Evolutionary conservation across 2,329 filamentous ascomycete genomes (phyloP), one percentile per base, ranked within the genome.

Genomic region (Aspergillus fumigatus): DNA sequence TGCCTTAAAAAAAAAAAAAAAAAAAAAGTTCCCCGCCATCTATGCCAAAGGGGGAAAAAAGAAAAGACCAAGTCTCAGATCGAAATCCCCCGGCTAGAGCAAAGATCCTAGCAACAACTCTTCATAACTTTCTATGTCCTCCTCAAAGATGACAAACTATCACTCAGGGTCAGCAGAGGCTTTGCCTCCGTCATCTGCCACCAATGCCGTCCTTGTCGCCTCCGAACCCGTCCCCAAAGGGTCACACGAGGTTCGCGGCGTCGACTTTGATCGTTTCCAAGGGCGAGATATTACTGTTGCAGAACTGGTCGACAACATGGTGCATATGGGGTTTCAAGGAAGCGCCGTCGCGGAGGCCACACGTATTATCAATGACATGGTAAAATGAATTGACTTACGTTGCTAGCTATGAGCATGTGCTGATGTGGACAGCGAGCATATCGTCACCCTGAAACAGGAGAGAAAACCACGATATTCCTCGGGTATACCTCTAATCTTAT

Each of bases 401-500:
- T 38, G 26, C 19, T 14, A 19, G 3, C n/a, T 40, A 49, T 32
- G 50, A 57, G 60, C 65, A 54, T 62, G 56, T 56, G 21, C 32
- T 52, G 58, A 56, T 69, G 48, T 50, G 58, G 52, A 79, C 69
- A 88, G 90, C 84, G 91, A 70, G 82, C 84, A 56, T 97, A 90
- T 88, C 82, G 82, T 59, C 89, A 96, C 71, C 85, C 90, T 0
- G 89, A 92, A 68, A 89, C 89, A 1, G 85, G 84, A 14, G 85
- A 88, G 26, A 84, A 84, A 67, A 94, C 94, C 19, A 97, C 94
- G 58, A 93, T 99, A 66, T 97, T 99, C 75, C 84, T 99, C 8
- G 94, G 94, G 56, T 99, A 97, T 78, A 99, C 94, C 9, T 96
- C 91, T 51, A 99, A 99, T 73, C 82, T 99, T 66, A 97, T 99